Conservation (phyloP, 371 early-diverging fungal genomes). For the Enteropsectra breve region DNA sequence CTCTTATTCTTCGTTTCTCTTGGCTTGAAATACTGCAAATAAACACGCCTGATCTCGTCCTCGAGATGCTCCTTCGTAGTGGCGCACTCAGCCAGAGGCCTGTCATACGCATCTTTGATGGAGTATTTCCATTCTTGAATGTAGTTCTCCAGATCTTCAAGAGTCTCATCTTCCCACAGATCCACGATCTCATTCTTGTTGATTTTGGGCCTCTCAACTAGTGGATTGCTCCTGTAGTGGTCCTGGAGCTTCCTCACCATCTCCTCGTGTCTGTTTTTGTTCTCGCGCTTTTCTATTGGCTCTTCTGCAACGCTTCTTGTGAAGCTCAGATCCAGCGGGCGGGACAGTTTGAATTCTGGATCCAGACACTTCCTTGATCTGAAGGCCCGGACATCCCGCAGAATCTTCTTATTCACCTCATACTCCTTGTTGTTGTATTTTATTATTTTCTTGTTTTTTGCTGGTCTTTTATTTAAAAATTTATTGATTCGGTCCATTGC, state of each 20-base stretch:
- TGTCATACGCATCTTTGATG: conserved; percentile 21
- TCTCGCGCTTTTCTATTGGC: conserved; percentile 5
- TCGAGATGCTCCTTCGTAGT: conserved; percentile 26
- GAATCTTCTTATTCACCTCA: conserved; percentile 40
- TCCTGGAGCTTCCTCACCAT: not conserved
- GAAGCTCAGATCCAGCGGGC: conserved; percentile 17
- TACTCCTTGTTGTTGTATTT: conserved; percentile 18
- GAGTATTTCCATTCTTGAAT: conserved; percentile 41
- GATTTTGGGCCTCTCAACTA: not conserved
- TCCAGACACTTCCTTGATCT: conserved; percentile 37
- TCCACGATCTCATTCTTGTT: conserved; percentile 26
- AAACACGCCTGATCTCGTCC: conserved; percentile 23
- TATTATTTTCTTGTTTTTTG: conserved; percentile 29
- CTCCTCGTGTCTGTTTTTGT: not conserved
- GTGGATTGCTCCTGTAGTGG: conserved; percentile 1
- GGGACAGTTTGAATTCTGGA: conserved; percentile 14
- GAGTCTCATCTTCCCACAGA: conserved; percentile 39
- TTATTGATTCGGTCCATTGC: conserved; percentile 51
- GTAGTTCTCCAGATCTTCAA: conserved; percentile 32
- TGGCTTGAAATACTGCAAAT: conserved; percentile 32
- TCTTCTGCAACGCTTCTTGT: conserved; percentile 4
- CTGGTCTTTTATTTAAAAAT: conserved; percentile 33
- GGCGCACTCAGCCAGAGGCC: conserved; percentile 4
- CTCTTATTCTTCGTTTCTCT: conserved; percentile 21
- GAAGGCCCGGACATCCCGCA: conserved; percentile 33